Evolutionary conservation across 768 basidiomycete species (phyloP), one percentile per base, ranked within the genome.

Genomic region (Tylopilus vinaceipallidus): DNA sequence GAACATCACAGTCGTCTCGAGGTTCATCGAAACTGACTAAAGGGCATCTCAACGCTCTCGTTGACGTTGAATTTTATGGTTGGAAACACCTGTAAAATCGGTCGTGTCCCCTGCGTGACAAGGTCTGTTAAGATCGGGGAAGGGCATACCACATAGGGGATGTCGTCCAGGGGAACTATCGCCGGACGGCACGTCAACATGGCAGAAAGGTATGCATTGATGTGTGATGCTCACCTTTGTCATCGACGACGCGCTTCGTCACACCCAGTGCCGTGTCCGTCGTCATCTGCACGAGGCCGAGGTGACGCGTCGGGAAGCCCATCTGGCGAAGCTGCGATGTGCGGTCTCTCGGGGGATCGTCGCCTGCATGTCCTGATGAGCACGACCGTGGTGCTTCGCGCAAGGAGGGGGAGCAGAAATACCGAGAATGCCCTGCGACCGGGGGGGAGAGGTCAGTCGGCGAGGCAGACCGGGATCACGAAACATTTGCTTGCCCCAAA

Each of bases 11-110:
- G 11, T 14, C 17, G 11, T 11, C 22, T 47, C 32, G 11, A 20
- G 30, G 33, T 45, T 22, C 29, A 9, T 7, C 1, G 6, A 2
- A 19, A 79, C 88, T 64, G 58, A 90, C 92, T 74, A 75, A 99
- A 99, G 0, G 97, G 97, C 97, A 99, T 99, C 71, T 98, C 93
- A 6, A 98, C 92, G 37, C 88, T 88, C 67, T 99, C 97, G 58
- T 82, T 84, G 4, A 79, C 65, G 59, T 88, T 89, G 75, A 98
- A 98, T 16, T 57, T 71, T 62, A 99, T 95, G 0, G 93, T 95
- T 0, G 97, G 97, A 67, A 82, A 82, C 59, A 93, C 88, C 91
- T 95, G 49, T 20, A n/a, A 40, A 42, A 19, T 9, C 26, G 14
- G 37, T 14, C 17, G 11, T 35, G 27, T 16, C 6, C 14, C 17